These are phyloP conservation scores for Penicillium lividum DNA, from an alignment of 495 filamentous ascomycete species.

Conservation along the genomic window DNA sequence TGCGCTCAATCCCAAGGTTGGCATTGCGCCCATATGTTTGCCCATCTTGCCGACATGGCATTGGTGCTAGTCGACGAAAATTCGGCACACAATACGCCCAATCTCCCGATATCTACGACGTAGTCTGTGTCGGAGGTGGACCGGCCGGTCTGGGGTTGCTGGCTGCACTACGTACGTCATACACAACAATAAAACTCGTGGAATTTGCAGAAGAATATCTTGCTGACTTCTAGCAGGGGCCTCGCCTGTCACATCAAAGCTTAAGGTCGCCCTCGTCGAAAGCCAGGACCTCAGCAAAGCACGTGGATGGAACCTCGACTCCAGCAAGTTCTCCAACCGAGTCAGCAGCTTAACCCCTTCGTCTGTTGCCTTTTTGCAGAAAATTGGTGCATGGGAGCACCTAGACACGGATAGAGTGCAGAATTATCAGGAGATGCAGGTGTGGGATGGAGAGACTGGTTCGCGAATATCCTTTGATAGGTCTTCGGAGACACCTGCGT, in stretches of 20 bases:
- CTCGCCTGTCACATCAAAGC: conserved; percentile 68
- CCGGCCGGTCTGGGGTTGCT: conserved; percentile 89
- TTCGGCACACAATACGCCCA: conserved; percentile 31
- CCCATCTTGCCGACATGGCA: conserved; percentile 40
- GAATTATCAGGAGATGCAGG: conserved; percentile 87
- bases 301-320: conserved; percentile 62
- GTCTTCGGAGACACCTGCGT: conserved; percentile 51
- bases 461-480: conserved; percentile 88
- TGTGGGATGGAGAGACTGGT: conserved; percentile 93
- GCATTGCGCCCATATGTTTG: conserved; percentile 44
- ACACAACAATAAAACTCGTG: neutral
- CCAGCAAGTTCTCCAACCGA: conserved; percentile 81
- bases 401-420: conserved; percentile 71
- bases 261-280: conserved; percentile 89
- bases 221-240: conserved; percentile 45
- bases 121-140: conserved; percentile 95
- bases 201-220: neutral
- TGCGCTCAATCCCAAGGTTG: conserved; percentile 38
- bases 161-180: conserved; percentile 74
- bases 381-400: conserved; percentile 88
- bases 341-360: conserved; percentile 91
- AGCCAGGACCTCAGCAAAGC: conserved; percentile 74
- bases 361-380: conserved; percentile 67
- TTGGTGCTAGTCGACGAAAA: conserved; percentile 28
- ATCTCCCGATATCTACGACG: conserved; percentile 72